Evolutionary conservation across 169 alveolate genomes (phyloP), one percentile per base, ranked within the genome.

Genomic region (Sarcocystis neurona): DNA sequence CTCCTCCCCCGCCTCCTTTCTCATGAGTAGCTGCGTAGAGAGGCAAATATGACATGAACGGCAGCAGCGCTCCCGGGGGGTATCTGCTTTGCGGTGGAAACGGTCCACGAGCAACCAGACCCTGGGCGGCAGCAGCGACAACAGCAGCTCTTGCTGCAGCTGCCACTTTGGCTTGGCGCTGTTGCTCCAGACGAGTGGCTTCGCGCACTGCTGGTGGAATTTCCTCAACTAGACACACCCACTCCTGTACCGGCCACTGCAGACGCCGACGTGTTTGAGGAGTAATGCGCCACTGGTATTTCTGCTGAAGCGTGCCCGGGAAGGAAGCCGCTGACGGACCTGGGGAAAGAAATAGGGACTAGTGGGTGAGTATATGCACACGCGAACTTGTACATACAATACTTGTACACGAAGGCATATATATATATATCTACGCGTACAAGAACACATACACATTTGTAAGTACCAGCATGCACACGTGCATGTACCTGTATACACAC

Each of bases 261-360:
- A 63, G 46, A 2, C 75, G 75, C 8, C 44, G 32, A 2, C 75
- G 75, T 18, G 27, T 63, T 15, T 37, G 46, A 10, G 75, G 75
- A 10, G 75, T 63, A 15, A 63, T 63, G 75, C 75, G 75, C 75
- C 75, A 63, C 8, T 43, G 75, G 41, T 63, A 63, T 18, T 30
- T 37, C 43, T 37, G 46, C 75, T 63, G 75, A 8, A 63, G 75
- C n/a, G 27, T 43, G 10, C 44, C 44, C 39, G 75, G 75, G n/a
- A 63, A 63, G 27, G 75, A 63, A 0, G 12, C 2, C 44, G 32
- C 27, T 2, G 75, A 63, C 10, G 75, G 75, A n/a, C 75, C 75
- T 63, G 75, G 6, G 32, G 70, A 58, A 34, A 20, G 70, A 58
- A 27, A 15, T 34, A 50, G 27, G 32, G 30, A n/a, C n/a, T n/a